phyloP scores from a whole-genome alignment of 768 basidiomycete genomes.

The Mycena filopes region DNA sequence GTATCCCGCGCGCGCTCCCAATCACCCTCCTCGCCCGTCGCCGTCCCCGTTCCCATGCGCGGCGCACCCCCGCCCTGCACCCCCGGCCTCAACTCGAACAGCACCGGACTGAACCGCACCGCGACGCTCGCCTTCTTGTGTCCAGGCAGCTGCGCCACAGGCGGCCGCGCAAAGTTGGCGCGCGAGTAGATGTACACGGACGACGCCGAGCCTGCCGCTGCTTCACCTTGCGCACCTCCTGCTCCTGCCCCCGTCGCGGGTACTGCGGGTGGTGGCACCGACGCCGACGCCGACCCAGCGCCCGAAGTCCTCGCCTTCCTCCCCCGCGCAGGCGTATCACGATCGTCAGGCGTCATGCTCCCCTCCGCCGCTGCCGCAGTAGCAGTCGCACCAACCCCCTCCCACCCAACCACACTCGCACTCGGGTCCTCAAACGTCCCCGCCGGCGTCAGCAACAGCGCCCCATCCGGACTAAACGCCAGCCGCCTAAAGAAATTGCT shows the following conservation, averaged over 20 bases:
- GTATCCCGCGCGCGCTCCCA: slow-evolving; percentile 47
- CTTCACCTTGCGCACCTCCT: background rate
- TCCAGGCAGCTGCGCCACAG: slow-evolving; percentile 94
- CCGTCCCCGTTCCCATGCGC: slow-evolving; percentile 41
- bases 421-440: slow-evolving; percentile 92
- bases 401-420: slow-evolving; percentile 19
- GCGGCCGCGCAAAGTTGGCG: slow-evolving; percentile 92
- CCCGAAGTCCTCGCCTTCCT: slow-evolving; percentile 59
- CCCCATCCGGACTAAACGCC: slow-evolving; percentile 95
- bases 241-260: background rate
- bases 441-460: slow-evolving; percentile 92
- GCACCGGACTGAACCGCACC: slow-evolving; percentile 90
- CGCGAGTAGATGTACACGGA: slow-evolving; percentile 95
- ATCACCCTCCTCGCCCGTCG: slow-evolving; percentile 72
- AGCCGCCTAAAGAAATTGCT: slow-evolving; percentile 96
- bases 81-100: slow-evolving; percentile 88
- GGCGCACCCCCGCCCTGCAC: slow-evolving; percentile 52
- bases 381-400: background rate
- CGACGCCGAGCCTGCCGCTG: slow-evolving; percentile 45
- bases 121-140: slow-evolving; percentile 97
- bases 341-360: slow-evolving; percentile 34
- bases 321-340: slow-evolving; percentile 63
- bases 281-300: slow-evolving; percentile 46
- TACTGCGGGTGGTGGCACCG: slow-evolving; percentile 39
- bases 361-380: background rate